Evolutionary conservation across 352 stramenopile genomes (phyloP).

Genomic region (Phytophthora vignae): DNA sequence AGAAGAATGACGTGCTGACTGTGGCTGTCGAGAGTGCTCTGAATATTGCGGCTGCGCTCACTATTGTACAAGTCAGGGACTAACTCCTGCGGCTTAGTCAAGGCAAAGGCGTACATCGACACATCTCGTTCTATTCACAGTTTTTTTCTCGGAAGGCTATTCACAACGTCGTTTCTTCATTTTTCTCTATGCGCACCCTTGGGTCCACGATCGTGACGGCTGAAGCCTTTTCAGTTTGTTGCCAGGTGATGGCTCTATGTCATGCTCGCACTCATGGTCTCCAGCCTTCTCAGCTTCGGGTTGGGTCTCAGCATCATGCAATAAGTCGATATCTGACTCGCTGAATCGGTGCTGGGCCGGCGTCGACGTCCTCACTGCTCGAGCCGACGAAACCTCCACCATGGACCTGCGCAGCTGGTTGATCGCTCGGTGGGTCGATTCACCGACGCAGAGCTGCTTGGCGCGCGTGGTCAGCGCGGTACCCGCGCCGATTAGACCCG

Average conservation of each 20-base stretch:
- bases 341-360: slow-evolving; percentile 20
- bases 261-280: slow-evolving; percentile 11
- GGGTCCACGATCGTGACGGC: slow-evolving; percentile 12
- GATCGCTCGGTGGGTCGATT: slow-evolving; percentile 31
- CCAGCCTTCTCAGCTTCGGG: slow-evolving; percentile 18
- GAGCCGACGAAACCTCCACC: slow-evolving; percentile 17
- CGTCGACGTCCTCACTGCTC: slow-evolving; percentile 1
- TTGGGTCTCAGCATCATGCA: slow-evolving; percentile 3
- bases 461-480: slow-evolving; percentile 22
- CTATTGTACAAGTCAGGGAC: too few species aligned
- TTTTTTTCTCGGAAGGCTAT: neutral
- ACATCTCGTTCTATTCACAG: slow-evolving; percentile 18
- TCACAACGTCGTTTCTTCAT: neutral
- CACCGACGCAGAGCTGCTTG: slow-evolving; percentile 24
- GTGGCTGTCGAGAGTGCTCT: too few species aligned
- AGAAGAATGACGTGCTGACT: too few species aligned
- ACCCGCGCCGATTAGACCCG: slow-evolving; percentile 18
- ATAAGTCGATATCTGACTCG: slow-evolving; percentile 22
- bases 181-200: slow-evolving; percentile 5
- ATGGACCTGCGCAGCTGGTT: slow-evolving; percentile 33
- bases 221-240: slow-evolving; percentile 15
- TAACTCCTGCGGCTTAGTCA: neutral
- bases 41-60: too few species aligned
- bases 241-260: neutral
- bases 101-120: neutral